Evolutionary conservation across 257 asterid species (phyloP), one percentile per base, ranked within the genome.

Genomic region (Mitragyna speciosa): DNA sequence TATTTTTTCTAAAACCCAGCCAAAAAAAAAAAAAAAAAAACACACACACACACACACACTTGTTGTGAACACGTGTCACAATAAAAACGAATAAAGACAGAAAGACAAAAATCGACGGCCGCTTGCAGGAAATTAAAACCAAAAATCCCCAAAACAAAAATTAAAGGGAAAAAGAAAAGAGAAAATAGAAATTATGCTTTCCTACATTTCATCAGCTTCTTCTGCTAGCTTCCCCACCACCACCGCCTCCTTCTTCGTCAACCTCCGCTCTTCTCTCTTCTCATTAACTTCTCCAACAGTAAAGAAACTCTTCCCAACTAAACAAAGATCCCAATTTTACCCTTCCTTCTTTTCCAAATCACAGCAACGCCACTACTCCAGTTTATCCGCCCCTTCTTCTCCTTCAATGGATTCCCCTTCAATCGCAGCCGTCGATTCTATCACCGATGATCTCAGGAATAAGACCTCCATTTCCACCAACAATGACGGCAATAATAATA

Each of bases 381-480:
- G 76, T 67, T 81, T 78, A 48, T 80, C 72, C 64, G 58, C 56
- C 36, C 67, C 84, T 54, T 85, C 58, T 51, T 51, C 58, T 48
- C 10, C 52, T 48, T 14, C 91, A 0, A 94, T 94, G 97, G 97
- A 91, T 77, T 76, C 89, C 28, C 72, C 89, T 33, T 61, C 88
- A 45, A 45, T 70, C 66, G 73, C 89, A 76, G 80, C 93, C 78
- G 87, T 91, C 69, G 95, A 91, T 68, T 92, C 94, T 67, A 84
- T 94, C 79, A 77, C 96, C 58, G 89, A 89, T 20, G 91, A 86
- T 84, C 88, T 94, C 80, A 88, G 88, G 78, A 90, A 85, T 39
- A 97, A 92, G 63, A 86, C 61, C n/a, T 73, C 92, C 79, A 87
- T 82, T 43, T 76, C 78, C 79, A 75, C 41, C 51, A 70, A 26